phyloP scores from a whole-genome alignment of 139 green algal species.

The Volvox africanus region DNA sequence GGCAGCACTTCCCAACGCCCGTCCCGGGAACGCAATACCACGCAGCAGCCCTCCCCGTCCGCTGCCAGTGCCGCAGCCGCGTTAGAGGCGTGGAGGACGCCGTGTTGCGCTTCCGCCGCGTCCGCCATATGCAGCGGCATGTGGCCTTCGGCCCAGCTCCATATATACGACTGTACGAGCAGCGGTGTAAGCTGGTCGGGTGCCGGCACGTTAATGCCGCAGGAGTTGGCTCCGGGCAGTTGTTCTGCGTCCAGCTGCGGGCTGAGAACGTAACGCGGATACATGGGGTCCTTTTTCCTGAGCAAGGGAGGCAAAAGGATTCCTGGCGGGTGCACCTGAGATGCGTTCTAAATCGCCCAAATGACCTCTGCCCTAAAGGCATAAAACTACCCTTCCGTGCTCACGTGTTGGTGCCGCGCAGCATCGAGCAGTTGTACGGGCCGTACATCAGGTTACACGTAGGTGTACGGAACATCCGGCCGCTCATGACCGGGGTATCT shows the following conservation, averaged over 20 bases:
- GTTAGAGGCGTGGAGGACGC: neutral
- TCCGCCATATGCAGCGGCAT: neutral
- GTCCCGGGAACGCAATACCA: constrained; percentile 4
- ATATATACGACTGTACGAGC: constrained; percentile 65
- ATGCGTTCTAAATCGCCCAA: too few species aligned
- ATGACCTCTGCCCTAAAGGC: too few species aligned
- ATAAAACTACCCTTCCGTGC: neutral
- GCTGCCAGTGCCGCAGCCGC: neutral
- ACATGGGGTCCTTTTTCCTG: too few species aligned
- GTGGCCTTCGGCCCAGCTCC: constrained; percentile 76
- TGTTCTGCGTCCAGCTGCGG: constrained; percentile 11
- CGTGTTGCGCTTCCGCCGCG: neutral
- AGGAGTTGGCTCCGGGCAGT: constrained; percentile 59
- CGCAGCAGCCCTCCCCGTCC: neutral
- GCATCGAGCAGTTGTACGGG: constrained; percentile 77
- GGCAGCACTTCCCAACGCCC: constrained; percentile 25
- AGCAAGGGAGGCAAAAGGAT: too few species aligned
- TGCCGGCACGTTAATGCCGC: constrained; percentile 75
- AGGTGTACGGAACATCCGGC: constrained; percentile 61
- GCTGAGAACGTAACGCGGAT: neutral
- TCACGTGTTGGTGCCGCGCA: constrained; percentile 50
- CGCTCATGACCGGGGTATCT: constrained; percentile 27
- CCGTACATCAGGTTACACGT: constrained; percentile 80
- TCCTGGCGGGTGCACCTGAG: too few species aligned
- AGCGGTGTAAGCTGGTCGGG: constrained; percentile 75